Conservation (phyloP, 2,329 filamentous ascomycete species). For the Aureobasidium sp. region DNA sequence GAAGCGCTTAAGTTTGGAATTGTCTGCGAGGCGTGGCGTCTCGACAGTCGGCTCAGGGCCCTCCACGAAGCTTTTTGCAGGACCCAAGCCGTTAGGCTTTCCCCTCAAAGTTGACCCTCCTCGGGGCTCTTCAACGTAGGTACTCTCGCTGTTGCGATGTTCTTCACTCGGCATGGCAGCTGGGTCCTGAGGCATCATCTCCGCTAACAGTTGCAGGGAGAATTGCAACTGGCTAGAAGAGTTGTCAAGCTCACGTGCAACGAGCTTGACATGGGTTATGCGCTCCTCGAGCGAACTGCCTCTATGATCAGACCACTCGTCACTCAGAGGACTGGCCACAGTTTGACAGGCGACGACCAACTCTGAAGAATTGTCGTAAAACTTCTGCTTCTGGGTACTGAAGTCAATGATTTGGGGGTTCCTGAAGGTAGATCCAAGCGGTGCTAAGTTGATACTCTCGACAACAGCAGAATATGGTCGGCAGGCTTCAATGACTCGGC, state of each 20-base stretch:
- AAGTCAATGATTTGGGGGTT: constrained; percentile 83
- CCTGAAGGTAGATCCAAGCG: constrained; percentile 67
- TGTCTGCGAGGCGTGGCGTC: constrained; percentile 23
- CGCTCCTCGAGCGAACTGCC: constrained; percentile 84
- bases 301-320: constrained; percentile 92
- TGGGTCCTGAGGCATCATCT: constrained; percentile 54
- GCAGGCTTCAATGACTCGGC: constrained; percentile 78
- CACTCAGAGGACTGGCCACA: constrained; percentile 80
- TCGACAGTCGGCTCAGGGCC: constrained; percentile 30
- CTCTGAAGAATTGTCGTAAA: constrained; percentile 90
- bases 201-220: constrained; percentile 76
- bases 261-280: constrained; percentile 67
- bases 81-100: constrained; percentile 40
- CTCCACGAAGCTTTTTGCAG: constrained; percentile 60
- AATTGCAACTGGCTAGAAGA: constrained; percentile 82
- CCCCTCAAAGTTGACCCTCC: constrained; percentile 36
- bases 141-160: constrained; percentile 29
- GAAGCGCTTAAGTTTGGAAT: constrained; percentile 42
- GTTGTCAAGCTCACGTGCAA: constrained; percentile 71
- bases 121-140: constrained; percentile 23
- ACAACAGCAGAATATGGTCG: constrained; percentile 82
- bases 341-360: constrained; percentile 80
- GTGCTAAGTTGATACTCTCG: constrained; percentile 82
- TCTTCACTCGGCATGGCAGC: constrained; percentile 31
- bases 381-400: constrained; percentile 78